Percentiles rank a stretch among this genome's conserved stretches.
phyloP scores from a whole-genome alignment of 192 early-diverging fungal genomes.

The Diversispora eburnea region DNA sequence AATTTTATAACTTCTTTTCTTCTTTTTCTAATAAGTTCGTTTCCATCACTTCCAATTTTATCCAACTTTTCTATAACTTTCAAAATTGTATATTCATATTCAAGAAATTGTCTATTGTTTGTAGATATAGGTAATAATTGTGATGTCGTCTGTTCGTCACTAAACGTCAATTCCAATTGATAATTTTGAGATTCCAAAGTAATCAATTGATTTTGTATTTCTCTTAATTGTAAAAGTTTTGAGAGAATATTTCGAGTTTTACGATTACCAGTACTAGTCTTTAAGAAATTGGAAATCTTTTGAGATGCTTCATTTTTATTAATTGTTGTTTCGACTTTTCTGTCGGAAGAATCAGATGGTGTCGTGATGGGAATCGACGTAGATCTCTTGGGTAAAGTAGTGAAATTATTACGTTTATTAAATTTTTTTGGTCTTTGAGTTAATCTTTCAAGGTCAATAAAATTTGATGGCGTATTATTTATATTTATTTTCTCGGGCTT shows the following conservation, averaged over 20 bases:
- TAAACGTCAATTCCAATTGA: not conserved
- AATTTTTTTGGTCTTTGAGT: no score
- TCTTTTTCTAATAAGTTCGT: not conserved
- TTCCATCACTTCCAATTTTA: slow-evolving; percentile 5
- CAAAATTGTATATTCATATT: slow-evolving; percentile 1
- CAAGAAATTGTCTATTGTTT: slow-evolving; percentile 1
- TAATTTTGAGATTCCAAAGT: not conserved
- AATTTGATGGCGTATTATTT: no score
- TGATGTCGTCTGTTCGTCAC: not conserved
- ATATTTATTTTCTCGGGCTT: no score
- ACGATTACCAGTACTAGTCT: not conserved
- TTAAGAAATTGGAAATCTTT: slow-evolving; percentile 5
- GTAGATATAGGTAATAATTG: slow-evolving; percentile 9
- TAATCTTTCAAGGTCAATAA: no score
- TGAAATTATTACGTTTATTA: no score
- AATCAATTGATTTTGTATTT: not conserved
- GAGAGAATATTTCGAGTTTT: not conserved
- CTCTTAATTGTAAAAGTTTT: not conserved
- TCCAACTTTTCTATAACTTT: slow-evolving; percentile 13
- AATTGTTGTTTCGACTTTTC: no score
- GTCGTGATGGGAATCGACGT: no score
- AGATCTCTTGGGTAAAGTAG: no score
- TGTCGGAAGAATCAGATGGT: no score
- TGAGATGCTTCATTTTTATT: not conserved
- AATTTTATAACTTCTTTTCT: slow-evolving; percentile 13